phyloP scores from a whole-genome alignment of 1,284 basidiomycete genomes.

The Cryptococcus depauperatus region DNA sequence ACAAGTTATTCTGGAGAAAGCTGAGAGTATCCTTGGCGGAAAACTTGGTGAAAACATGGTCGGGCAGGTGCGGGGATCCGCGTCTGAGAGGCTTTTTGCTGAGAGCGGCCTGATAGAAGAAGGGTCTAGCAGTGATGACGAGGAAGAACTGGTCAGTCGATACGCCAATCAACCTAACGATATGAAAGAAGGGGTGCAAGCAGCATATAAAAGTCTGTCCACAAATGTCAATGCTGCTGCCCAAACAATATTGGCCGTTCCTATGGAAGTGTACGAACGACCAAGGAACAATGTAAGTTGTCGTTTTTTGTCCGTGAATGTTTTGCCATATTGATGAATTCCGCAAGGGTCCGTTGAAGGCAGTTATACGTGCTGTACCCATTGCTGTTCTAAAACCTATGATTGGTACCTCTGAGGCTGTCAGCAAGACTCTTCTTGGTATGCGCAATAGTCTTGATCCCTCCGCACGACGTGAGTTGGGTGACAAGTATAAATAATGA shows the following conservation, averaged over 20 bases:
- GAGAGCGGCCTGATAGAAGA: background rate
- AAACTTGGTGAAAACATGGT: conserved; percentile 23
- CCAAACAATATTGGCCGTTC: conserved; percentile 95
- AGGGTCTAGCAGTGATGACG: conserved; percentile 49
- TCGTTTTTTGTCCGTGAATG: background rate
- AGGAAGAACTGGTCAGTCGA: conserved; percentile 57
- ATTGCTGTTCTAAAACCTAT: conserved; percentile 93
- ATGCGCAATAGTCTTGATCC: conserved; percentile 84
- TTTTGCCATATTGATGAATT: background rate
- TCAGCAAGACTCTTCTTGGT: conserved; percentile 88
- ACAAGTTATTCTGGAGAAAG: conserved; percentile 91
- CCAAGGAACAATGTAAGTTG: conserved; percentile 69
- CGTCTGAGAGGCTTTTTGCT: conserved; percentile 1
- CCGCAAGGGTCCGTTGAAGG: conserved; percentile 70
- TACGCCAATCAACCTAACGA: conserved; percentile 85
- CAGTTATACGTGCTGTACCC: conserved; percentile 90
- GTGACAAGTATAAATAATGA: conserved; percentile 81
- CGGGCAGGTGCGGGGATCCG: conserved; percentile 8
- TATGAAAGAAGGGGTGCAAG: conserved; percentile 77
- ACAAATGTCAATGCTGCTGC: conserved; percentile 84
- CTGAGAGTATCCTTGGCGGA: conserved; percentile 76
- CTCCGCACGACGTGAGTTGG: conserved; percentile 64
- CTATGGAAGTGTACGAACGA: conserved; percentile 97
- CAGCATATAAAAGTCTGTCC: conserved; percentile 76
- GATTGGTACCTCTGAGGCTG: conserved; percentile 92